A percentile compares a stretch with the other conserved stretches of the same genome.
Conservation (phyloP, 768 basidiomycete species). For the Lactarius tabidus region DNA sequence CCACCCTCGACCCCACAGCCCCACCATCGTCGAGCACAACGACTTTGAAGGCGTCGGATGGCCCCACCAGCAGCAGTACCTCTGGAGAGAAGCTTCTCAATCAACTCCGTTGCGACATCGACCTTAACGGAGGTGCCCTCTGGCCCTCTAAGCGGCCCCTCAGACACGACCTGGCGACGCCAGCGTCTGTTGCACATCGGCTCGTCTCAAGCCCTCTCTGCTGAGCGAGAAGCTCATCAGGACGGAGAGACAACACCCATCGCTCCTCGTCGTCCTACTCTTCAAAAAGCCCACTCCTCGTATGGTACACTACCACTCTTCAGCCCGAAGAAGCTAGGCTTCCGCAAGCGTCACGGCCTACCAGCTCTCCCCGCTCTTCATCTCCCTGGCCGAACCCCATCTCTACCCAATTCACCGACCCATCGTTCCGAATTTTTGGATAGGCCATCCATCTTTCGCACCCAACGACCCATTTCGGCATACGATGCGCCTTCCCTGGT, state of each 20-base stretch:
- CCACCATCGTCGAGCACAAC: background rate
- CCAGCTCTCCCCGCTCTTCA: conserved; percentile 38
- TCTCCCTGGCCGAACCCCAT: conserved; percentile 29
- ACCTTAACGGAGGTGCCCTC: conserved; percentile 26
- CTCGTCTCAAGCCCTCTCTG: conserved; percentile 13
- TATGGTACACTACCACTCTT: conserved; percentile 52
- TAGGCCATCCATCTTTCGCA: conserved; percentile 38
- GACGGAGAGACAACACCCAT: conserved; percentile 38
- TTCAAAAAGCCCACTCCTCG: conserved; percentile 30
- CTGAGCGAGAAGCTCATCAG: conserved; percentile 18
- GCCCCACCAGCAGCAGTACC: background rate
- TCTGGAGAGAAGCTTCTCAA: conserved; percentile 1
- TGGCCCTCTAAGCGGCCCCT: conserved; percentile 46
- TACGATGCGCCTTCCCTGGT: conserved; percentile 55
- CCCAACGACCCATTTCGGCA: conserved; percentile 64
- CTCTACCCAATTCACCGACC: conserved; percentile 35
- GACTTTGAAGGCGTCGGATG: background rate
- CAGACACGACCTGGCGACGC: conserved; percentile 56
- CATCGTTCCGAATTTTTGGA: conserved; percentile 30
- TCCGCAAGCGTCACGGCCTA: conserved; percentile 36
- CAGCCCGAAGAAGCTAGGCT: conserved; percentile 22
- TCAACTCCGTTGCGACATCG: background rate
- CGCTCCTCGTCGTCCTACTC: conserved; percentile 26
- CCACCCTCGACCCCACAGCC: background rate
- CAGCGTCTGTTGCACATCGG: conserved; percentile 58